Conservation (phyloP, 257 asterid genomes). For the Przewalskia tangutica region DNA sequence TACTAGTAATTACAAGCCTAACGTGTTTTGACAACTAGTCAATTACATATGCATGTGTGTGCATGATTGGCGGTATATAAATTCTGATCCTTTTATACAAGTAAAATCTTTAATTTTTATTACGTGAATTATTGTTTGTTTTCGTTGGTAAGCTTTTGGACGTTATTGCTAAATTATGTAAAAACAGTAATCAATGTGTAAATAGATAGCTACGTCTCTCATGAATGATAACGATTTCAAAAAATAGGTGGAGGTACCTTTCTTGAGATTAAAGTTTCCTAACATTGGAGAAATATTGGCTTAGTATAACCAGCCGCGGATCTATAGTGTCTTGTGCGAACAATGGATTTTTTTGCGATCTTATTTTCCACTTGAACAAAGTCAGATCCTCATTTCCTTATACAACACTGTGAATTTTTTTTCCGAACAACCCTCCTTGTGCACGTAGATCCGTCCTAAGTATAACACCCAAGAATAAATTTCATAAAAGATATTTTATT, state of each 20-base stretch:
- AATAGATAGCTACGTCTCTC: conserved; percentile 1
- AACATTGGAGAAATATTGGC: background rate
- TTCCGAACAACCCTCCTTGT: too few relatives aligned
- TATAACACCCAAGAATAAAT: background rate
- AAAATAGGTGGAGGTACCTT: conserved; percentile 22
- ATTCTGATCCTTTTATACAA: background rate
- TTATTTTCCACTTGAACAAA: too few relatives aligned
- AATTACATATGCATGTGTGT: conserved; percentile 3
- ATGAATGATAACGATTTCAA: background rate
- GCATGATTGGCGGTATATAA: conserved; percentile 8
- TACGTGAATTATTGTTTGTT: conserved; percentile 1
- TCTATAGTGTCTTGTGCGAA: too few relatives aligned
- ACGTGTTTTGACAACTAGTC: background rate
- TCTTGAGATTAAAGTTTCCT: conserved; percentile 17
- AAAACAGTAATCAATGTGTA: background rate
- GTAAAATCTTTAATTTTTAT: background rate
- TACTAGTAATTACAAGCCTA: background rate
- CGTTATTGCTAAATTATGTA: conserved; percentile 1
- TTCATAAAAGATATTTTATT: background rate
- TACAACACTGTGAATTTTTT: too few relatives aligned
- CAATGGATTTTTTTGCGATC: too few relatives aligned
- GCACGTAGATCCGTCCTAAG: too few relatives aligned
- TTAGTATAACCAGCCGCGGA: too few relatives aligned
- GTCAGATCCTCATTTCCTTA: too few relatives aligned
- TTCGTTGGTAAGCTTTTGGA: background rate